Evolutionary conservation across 495 filamentous ascomycete species (phyloP).

Genomic region (Penicillium parvum): DNA sequence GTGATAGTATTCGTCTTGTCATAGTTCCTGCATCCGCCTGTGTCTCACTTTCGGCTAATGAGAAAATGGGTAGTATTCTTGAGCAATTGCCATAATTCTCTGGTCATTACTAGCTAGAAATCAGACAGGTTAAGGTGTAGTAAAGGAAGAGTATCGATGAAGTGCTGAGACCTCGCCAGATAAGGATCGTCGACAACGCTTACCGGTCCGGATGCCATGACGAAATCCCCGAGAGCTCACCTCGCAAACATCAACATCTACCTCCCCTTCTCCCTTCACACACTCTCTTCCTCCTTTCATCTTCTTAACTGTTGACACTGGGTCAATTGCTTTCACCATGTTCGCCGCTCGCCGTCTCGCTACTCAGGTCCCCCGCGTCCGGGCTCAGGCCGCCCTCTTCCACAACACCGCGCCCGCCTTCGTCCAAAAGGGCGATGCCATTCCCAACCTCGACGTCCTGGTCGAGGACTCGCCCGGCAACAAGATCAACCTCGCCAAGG

Average conservation of each 20-base stretch:
- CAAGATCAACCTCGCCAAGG: conserved; percentile 78
- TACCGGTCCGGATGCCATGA: conserved; percentile 5
- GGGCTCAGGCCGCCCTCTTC: conserved; percentile 39
- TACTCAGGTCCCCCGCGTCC: conserved; percentile 31
- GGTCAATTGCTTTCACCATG: conserved; percentile 22
- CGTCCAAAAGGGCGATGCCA: conserved; percentile 56
- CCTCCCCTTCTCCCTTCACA: not conserved
- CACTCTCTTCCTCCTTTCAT: not conserved
- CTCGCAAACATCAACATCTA: not conserved
- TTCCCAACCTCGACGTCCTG: conserved; percentile 59
- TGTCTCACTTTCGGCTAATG: too few relatives aligned
- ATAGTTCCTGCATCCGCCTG: too few relatives aligned
- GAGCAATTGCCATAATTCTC: too few relatives aligned
- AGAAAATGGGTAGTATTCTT: too few relatives aligned
- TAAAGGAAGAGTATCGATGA: too few relatives aligned
- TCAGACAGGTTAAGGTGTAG: too few relatives aligned
- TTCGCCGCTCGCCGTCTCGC: conserved; percentile 43
- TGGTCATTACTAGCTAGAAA: too few relatives aligned
- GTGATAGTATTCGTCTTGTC: too few relatives aligned
- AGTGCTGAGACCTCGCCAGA: too few relatives aligned
- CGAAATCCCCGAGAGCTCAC: conserved; percentile 10
- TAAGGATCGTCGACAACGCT: not conserved
- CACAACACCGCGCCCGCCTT: conserved; percentile 53
- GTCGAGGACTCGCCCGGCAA: conserved; percentile 64
- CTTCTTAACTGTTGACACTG: not conserved